Base-by-base conservation (phyloP, 2,329 filamentous ascomycete species). In the Colletotrichum horii region DNA sequence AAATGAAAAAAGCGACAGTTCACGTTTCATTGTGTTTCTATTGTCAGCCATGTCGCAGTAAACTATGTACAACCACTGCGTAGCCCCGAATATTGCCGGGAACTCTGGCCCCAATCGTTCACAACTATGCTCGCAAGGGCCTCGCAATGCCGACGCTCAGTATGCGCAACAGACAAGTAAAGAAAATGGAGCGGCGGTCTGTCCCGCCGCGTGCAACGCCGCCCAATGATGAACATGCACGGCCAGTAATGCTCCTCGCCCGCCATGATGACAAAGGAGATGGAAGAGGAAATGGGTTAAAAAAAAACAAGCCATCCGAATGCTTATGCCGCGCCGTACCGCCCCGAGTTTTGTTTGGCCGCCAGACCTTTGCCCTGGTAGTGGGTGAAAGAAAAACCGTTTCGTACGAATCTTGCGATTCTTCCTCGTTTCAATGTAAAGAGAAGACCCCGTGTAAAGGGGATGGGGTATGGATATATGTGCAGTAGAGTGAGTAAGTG, bases 371-470 rank as follows among this genome's bases (percentile, higher is more conserved):
- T 58, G 43, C 26, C 32, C 62, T 56, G 52, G 38, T 43, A 55
- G 19, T 67, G 69, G 69, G 61, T 67, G 36, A 68, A 32, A 28
- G 56, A 68, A 61, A 60, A 43, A 36, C 62, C 38, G 62, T 68
- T 43, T 73, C 62, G 34, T 75, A 73, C 55, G 64, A 75, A 73
- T 65, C 58, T 73, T 67, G 70, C 38, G 73, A 75, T 75, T 73
- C 73, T 58, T 75, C 58, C 32, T 75, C 73, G 70, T 73, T 61
- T 43, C 64, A 58, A 73, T 73, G 73, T 65, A 68, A 68, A 43
- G 67, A 62, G 32, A 75, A 68, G 69, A 30, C 73, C 52, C 73
- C 64, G 32, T 34, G 22, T 55, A 38, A 34, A 73, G 70, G 24
- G 43, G 28, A 43, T 26, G 15, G 62, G 43, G 43, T 73, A 26